Conservation (phyloP, 352 stramenopile genomes). For the Vaucheria bursata region DNA sequence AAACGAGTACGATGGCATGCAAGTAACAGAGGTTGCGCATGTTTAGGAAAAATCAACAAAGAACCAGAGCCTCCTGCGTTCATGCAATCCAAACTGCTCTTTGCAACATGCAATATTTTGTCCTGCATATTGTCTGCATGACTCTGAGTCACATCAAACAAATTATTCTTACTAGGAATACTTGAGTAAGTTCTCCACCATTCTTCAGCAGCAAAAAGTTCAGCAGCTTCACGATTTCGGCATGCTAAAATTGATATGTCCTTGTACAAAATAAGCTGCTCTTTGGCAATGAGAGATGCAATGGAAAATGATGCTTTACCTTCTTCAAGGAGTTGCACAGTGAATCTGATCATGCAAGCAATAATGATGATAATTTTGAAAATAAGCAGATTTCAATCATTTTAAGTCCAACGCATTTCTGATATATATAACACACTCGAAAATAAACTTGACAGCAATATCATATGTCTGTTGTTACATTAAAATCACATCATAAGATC, state of each 20-base stretch:
- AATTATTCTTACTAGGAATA: too few relatives aligned
- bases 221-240: conserved; percentile 10
- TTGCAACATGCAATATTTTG: background rate
- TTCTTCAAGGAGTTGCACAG: conserved; percentile 16
- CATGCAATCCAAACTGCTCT: background rate
- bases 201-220: conserved; percentile 10
- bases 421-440: background rate
- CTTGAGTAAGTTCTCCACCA: too few relatives aligned
- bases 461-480: background rate
- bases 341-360: background rate
- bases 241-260: conserved; percentile 23
- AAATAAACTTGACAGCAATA: background rate
- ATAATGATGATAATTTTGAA: background rate
- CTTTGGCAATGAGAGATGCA: conserved; percentile 22
- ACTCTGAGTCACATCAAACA: conserved; percentile 10
- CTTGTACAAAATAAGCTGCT: conserved; percentile 30
- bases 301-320: conserved; percentile 15
- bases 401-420: background rate
- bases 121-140: conserved; percentile 6
- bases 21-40: conserved; percentile 31
- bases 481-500: background rate
- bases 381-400: background rate
- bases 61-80: too few relatives aligned
- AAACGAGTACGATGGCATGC: conserved; percentile 32
- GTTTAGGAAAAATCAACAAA: conserved; percentile 24